Percentiles rank a stretch among this genome's conserved stretches.
phyloP scores from a whole-genome alignment of 805 yeast species.

The Saccharomycopsis oosterbeekiorum region DNA sequence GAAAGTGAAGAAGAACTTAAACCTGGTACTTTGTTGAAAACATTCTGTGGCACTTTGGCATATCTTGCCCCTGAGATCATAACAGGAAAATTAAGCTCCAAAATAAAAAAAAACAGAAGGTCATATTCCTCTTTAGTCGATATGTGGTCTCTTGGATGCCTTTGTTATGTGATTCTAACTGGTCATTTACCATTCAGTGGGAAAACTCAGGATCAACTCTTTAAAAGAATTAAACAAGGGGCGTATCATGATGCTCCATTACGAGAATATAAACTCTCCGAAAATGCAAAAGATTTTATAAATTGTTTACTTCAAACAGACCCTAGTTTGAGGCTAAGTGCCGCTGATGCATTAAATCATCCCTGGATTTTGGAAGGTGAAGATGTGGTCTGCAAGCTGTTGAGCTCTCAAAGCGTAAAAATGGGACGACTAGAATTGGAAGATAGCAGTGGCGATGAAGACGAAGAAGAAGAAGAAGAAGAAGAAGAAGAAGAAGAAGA shows the following conservation, averaged over 20 bases:
- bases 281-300: conserved; percentile 64
- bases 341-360: conserved; percentile 65
- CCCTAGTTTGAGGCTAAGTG: conserved; percentile 63
- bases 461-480: neutral
- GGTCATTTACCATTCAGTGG: conserved; percentile 95
- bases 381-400: neutral
- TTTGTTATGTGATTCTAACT: conserved; percentile 83
- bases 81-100: conserved; percentile 28
- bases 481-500: conserved; percentile 20
- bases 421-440: neutral
- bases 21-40: conserved; percentile 80
- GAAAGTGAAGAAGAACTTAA: conserved; percentile 26
- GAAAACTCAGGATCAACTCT: conserved; percentile 76
- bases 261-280: conserved; percentile 53
- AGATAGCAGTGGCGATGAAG: neutral
- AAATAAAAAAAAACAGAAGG: conserved; percentile 18
- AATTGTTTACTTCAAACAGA: conserved; percentile 64
- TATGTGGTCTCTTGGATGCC: conserved; percentile 96
- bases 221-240: conserved; percentile 66
- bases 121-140: conserved; percentile 81
- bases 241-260: conserved; percentile 72
- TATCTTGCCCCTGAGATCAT: conserved; percentile 94
- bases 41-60: conserved; percentile 96
- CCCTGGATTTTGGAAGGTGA: conserved; percentile 56
- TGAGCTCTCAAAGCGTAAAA: neutral